Evolutionary conservation across 2,329 filamentous ascomycete genomes (phyloP), one percentile per base, ranked within the genome.

Genomic region (Ophiostoma populinum): DNA sequence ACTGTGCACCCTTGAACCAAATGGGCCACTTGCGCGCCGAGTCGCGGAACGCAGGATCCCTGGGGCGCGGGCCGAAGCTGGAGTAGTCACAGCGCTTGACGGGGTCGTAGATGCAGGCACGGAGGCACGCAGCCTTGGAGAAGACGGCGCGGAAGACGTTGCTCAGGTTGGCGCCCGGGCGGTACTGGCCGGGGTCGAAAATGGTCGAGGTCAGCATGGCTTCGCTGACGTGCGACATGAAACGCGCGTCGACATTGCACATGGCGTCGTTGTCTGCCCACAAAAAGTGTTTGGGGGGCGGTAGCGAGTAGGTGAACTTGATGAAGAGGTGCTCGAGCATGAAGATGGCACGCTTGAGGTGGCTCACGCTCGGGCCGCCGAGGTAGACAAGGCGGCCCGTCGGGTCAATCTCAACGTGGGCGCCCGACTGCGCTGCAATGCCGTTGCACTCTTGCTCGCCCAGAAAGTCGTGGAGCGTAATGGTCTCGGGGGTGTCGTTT

Each of bases 221-320:
- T 1, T 44, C 46, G 22, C 52, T 46, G 34, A 53, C 47, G 32
- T 49, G 47, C 10, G 45, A 42, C 36, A 48, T 44, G 36, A 45
- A 47, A 5, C 50, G 48, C 5, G 43, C 40, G 18, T 54, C 51
- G 3, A 49, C 46, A 8, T 34, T 18, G 24, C 34, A 42, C 3
- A 35, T 29, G 7, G 34, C 28, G 9, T 47, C 42, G n/a, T 39
- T 30, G 27, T 52, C 51, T 11, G 44, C 27, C 24, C 47, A 47
- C n/a, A 50, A 11, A 2, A 51, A 6, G 34, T 52, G 47, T 27
- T 45, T 36, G 7, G 38, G 34, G 3, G 19, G 20, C 0, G 32
- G 33, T 9, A 40, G 30, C 10, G 24, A 25, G 12, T 31, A 34
- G 6, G 30, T 6, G 26, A 38, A 42, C 7, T 30, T 28, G 11